phyloP scores from a whole-genome alignment of 495 filamentous ascomycete species.

The Annulohypoxylon moriforme region DNA sequence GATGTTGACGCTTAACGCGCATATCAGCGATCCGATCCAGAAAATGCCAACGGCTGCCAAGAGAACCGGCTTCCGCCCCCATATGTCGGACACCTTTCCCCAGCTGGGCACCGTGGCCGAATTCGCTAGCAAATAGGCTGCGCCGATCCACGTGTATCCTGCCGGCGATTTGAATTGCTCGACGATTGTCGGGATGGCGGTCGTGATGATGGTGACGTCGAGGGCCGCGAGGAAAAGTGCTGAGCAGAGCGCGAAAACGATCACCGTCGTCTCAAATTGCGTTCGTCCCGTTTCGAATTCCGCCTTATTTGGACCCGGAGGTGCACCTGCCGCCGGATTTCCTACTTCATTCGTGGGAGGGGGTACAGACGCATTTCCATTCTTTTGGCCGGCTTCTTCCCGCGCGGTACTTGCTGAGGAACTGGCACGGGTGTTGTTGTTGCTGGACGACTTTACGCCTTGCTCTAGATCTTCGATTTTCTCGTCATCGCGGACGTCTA shows the following conservation, averaged over 20 bases:
- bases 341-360: neutral
- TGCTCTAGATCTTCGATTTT: constrained; percentile 37
- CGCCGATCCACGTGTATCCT: constrained; percentile 80
- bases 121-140: constrained; percentile 73
- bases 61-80: constrained; percentile 82
- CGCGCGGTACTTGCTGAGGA: constrained; percentile 33
- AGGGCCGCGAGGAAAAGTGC: constrained; percentile 67
- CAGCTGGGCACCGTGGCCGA: constrained; percentile 76
- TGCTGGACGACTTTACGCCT: constrained; percentile 16
- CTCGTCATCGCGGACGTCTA: constrained; percentile 39
- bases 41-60: constrained; percentile 77
- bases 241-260: constrained; percentile 58
- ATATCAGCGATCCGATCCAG: constrained; percentile 78
- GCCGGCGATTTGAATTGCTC: constrained; percentile 70
- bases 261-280: constrained; percentile 48
- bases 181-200: constrained; percentile 67
- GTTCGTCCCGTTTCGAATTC: constrained; percentile 52
- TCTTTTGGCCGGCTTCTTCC: constrained; percentile 9
- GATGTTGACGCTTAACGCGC: constrained; percentile 73
- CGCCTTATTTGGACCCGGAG: constrained; percentile 8
- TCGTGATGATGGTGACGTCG: constrained; percentile 61
- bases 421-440: constrained; percentile 21
- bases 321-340: neutral
- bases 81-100: constrained; percentile 86
- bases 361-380: neutral